phyloP scores from a whole-genome alignment of 2,329 filamentous ascomycete species.

The Diplodia sapinea region DNA sequence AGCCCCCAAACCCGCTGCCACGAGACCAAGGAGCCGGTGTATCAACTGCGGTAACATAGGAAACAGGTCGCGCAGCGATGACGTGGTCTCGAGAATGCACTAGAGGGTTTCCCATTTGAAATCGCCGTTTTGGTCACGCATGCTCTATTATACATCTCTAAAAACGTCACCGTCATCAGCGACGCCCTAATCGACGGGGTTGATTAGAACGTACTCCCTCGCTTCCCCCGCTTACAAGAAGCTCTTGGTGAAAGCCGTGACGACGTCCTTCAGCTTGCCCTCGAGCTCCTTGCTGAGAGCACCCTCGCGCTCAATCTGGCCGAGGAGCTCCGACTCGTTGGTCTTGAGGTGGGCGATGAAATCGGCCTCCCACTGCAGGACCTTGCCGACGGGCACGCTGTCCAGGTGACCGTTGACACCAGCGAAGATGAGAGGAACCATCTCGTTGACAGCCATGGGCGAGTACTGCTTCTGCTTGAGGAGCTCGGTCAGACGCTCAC shows the following conservation, averaged over 20 bases:
- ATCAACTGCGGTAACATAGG: constrained; percentile 32
- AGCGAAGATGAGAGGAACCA: constrained; percentile 99
- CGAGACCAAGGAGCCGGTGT: constrained; percentile 31
- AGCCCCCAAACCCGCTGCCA: constrained; percentile 19
- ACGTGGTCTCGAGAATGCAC: constrained; percentile 31
- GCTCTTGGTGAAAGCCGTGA: constrained; percentile 87
- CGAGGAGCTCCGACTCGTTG: constrained; percentile 83
- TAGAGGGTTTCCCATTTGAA: constrained; percentile 37
- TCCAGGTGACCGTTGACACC: constrained; percentile 99
- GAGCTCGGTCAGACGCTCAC: constrained; percentile 98
- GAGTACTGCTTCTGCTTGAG: constrained; percentile 99
- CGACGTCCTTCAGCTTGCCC: constrained; percentile 77
- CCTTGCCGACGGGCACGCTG: constrained; percentile 84
- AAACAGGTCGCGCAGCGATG: constrained; percentile 31
- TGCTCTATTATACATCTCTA: constrained; percentile 45
- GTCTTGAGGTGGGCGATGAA: constrained; percentile 90
- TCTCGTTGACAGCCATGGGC: constrained; percentile 98
- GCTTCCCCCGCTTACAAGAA: constrained; percentile 62
- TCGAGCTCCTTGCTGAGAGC: constrained; percentile 94
- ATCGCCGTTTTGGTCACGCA: constrained; percentile 47
- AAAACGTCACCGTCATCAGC: constrained; percentile 31
- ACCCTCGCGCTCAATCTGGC: constrained; percentile 93
- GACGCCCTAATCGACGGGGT: constrained; percentile 24
- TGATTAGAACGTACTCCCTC: constrained; percentile 31
- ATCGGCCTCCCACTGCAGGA: constrained; percentile 92